Evolutionary conservation across 2,329 filamentous ascomycete genomes (phyloP).

Genomic region (Fusarium incarnatum): DNA sequence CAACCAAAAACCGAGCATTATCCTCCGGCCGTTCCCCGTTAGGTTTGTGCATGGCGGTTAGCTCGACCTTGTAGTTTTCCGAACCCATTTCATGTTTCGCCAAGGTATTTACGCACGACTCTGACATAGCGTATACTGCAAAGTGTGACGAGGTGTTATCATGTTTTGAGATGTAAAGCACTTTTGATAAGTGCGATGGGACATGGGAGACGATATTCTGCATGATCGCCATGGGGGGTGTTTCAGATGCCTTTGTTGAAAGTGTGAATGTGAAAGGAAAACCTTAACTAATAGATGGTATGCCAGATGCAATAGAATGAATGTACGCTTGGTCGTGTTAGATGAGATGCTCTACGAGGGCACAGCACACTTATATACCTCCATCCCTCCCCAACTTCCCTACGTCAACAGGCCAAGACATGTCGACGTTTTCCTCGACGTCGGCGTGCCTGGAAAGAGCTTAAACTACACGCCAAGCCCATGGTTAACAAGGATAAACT

Average conservation of each 20-base stretch:
- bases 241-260: no score
- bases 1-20: conserved; percentile 13
- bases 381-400: accelerated
- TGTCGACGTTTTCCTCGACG: not conserved
- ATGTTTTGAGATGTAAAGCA: conserved; percentile 11
- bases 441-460: not conserved
- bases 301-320: not conserved
- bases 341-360: not conserved
- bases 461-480: not conserved
- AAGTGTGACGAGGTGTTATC: not conserved
- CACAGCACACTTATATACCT: not conserved
- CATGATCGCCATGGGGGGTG: not conserved
- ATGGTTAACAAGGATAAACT: not conserved
- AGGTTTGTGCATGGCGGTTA: conserved; percentile 7
- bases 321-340: not conserved
- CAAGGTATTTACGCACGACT: conserved; percentile 1
- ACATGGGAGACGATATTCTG: not conserved
- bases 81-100: not conserved
- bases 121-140: conserved; percentile 6
- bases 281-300: no score
- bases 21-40: not conserved
- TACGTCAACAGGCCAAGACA: not conserved
- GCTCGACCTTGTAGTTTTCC: conserved; percentile 11
- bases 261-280: no score
- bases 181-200: not conserved